Evolutionary conservation across 1,139 yeast species (phyloP).

Genomic region (Pichia terricola): DNA sequence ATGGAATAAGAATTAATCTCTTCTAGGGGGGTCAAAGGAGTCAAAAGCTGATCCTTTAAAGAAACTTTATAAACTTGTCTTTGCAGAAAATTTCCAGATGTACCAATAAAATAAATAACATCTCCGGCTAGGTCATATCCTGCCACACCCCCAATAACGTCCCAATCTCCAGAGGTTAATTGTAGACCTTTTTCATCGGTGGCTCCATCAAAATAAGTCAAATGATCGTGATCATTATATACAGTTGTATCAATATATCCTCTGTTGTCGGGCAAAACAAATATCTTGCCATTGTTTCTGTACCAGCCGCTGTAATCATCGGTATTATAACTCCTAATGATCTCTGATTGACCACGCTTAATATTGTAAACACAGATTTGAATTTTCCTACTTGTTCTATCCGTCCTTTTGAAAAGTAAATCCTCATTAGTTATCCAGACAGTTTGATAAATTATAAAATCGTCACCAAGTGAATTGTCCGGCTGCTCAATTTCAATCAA

Average conservation of each 20-base stretch:
- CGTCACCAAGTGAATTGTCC: constrained; percentile 31
- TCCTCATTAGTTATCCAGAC: constrained; percentile 53
- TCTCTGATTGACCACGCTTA: constrained; percentile 23
- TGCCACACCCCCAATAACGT: constrained; percentile 47
- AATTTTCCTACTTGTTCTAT: constrained; percentile 56
- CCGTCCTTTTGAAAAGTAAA: constrained; percentile 57
- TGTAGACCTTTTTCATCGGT: constrained; percentile 31
- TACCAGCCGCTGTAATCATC: constrained; percentile 52
- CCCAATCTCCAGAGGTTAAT: constrained; percentile 62
- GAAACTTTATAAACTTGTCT: constrained; percentile 46
- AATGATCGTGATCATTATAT: constrained; percentile 54
- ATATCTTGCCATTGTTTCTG: constrained; percentile 27
- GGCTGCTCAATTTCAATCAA: constrained; percentile 18
- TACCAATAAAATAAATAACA: constrained; percentile 53
- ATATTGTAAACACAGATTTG: constrained; percentile 42
- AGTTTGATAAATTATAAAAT: constrained; percentile 59
- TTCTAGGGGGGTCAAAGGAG: constrained; percentile 17
- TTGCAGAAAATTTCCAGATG: constrained; percentile 44
- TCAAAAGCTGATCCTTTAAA: constrained; percentile 13
- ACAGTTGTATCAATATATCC: constrained; percentile 73
- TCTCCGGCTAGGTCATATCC: constrained; percentile 45
- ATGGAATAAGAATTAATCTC: constrained; percentile 27
- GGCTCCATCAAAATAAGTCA: constrained; percentile 48
- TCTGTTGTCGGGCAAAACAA: constrained; percentile 27
- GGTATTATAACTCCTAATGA: constrained; percentile 39